Evolutionary conservation across 441 rosid species (phyloP).

Genomic region (Eutrema salsugineum): DNA sequence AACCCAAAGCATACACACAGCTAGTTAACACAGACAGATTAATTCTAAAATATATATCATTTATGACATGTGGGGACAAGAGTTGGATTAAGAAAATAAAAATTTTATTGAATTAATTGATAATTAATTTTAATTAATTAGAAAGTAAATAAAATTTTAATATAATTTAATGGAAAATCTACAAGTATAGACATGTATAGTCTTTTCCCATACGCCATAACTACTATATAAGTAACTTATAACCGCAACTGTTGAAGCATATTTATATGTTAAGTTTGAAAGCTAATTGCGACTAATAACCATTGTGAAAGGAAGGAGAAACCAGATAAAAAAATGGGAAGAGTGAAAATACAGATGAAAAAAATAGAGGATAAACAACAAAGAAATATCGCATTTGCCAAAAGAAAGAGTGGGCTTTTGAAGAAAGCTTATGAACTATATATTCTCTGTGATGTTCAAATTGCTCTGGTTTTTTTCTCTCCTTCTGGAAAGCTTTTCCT

Average conservation of each 20-base stretch:
- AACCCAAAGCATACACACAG: background rate
- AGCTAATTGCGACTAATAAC: background rate
- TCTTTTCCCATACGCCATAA: no score
- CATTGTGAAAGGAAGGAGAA: background rate
- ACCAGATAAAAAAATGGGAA: conserved; percentile 39
- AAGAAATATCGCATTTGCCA: conserved; percentile 44
- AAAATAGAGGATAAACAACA: conserved; percentile 32
- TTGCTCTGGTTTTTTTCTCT: conserved; percentile 43
- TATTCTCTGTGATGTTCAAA: conserved; percentile 38
- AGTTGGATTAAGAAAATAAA: background rate
- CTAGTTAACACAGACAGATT: background rate
- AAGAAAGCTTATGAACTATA: conserved; percentile 55
- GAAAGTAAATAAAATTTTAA: background rate
- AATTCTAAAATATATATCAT: background rate
- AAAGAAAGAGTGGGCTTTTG: conserved; percentile 44
- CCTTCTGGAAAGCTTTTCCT: conserved; percentile 47
- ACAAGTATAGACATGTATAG: background rate
- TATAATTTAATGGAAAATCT: conserved; percentile 4
- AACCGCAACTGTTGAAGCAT: background rate
- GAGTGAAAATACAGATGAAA: conserved; percentile 36
- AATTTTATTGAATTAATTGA: background rate
- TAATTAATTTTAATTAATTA: background rate
- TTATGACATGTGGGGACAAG: background rate
- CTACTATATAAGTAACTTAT: background rate
- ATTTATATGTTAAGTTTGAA: background rate